Evolutionary conservation across 768 basidiomycete species (phyloP).

Genomic region (Kwoniella bestiolae): DNA sequence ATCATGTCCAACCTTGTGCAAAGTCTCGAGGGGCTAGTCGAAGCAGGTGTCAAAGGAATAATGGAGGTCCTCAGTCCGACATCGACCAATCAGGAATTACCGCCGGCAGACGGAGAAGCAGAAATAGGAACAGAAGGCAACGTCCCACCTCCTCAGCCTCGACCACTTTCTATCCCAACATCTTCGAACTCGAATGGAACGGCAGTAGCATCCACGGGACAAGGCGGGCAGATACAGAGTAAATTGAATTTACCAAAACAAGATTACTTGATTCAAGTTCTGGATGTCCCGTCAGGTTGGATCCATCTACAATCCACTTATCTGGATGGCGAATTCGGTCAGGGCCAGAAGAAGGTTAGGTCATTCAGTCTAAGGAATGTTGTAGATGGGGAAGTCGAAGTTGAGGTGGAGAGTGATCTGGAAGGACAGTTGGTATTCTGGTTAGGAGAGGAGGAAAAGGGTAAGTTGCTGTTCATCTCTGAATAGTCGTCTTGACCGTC

Average conservation of each 20-base stretch:
- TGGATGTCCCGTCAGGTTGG: conserved; percentile 51
- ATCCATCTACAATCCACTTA: conserved; percentile 51
- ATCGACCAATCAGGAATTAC: background rate
- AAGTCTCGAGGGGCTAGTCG: conserved; percentile 40
- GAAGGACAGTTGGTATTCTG: conserved; percentile 39
- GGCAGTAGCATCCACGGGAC: background rate
- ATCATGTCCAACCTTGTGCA: conserved; percentile 39
- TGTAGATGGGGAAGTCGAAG: conserved; percentile 25
- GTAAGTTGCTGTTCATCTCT: conserved; percentile 27
- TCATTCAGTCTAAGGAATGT: conserved; percentile 43
- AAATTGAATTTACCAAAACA: conserved; percentile 17
- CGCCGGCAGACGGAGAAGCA: background rate
- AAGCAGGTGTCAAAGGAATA: conserved; percentile 45
- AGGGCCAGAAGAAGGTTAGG: conserved; percentile 35
- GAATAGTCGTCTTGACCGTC: background rate
- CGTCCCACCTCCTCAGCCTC: conserved; percentile 12
- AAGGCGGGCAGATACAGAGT: background rate
- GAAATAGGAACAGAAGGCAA: background rate
- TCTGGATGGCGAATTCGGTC: conserved; percentile 37
- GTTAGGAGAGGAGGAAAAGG: conserved; percentile 42
- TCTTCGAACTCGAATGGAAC: conserved; percentile 8
- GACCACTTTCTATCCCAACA: conserved; percentile 11
- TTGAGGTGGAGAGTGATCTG: conserved; percentile 42
- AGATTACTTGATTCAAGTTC: conserved; percentile 27
- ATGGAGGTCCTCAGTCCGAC: conserved; percentile 29